Evolutionary conservation across 306 rosid genomes (phyloP).

Genomic region (Biancaea sappan): DNA sequence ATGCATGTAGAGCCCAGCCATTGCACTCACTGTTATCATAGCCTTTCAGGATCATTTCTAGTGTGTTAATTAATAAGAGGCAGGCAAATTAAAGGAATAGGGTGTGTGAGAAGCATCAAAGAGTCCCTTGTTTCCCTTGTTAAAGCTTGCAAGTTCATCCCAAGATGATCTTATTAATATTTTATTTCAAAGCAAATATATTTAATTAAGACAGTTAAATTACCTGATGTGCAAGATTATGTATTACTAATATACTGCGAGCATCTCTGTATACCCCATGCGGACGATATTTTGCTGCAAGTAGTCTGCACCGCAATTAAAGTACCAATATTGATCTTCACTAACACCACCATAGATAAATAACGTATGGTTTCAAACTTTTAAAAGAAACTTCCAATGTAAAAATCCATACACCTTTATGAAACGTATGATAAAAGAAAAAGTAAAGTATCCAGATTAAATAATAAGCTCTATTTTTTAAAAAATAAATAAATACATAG

Average conservation of each 20-base stretch:
- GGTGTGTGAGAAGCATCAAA: neutral
- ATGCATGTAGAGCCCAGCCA: no score
- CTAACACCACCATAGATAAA: constrained; percentile 31
- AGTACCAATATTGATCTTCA: constrained; percentile 14
- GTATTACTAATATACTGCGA: constrained; percentile 80
- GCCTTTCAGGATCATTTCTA: constrained; percentile 2
- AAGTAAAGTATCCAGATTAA: constrained; percentile 23
- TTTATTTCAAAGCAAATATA: constrained; percentile 3
- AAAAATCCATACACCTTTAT: constrained; percentile 19
- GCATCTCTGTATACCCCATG: constrained; percentile 82
- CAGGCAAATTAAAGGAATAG: constrained; percentile 1
- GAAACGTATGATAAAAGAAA: constrained; percentile 14
- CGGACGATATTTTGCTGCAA: constrained; percentile 87
- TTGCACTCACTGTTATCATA: neutral
- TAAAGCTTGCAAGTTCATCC: constrained; percentile 23
- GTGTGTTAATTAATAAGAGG: constrained; percentile 17
- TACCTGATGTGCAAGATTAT: constrained; percentile 92
- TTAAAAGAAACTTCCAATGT: no score
- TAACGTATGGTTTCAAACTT: constrained; percentile 12
- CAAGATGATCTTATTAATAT: constrained; percentile 1
- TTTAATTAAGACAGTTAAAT: neutral
- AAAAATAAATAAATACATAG: no score
- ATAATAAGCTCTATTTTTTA: neutral
- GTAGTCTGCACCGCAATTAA: constrained; percentile 65
- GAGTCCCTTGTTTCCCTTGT: constrained; percentile 1